These are phyloP conservation scores for Pyrenophora tritici-repentis DNA, from an alignment of 2,329 filamentous ascomycete genomes.

Conservation along the genomic window DNA sequence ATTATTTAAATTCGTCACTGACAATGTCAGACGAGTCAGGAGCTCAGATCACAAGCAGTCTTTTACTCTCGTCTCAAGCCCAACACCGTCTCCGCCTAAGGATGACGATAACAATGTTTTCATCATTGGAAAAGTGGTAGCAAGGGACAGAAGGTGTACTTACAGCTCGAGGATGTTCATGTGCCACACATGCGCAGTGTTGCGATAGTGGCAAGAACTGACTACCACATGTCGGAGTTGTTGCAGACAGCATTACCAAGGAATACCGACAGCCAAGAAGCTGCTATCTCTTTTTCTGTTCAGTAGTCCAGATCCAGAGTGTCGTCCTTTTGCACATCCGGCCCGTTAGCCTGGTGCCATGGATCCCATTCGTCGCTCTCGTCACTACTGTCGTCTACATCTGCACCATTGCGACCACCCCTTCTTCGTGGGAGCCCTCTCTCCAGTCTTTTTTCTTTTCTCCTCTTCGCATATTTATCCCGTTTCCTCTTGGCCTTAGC, in stretches of 20 bases:
- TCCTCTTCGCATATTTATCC: conserved; percentile 33
- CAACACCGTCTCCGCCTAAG: conserved; percentile 73
- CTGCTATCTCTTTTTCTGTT: conserved; percentile 1
- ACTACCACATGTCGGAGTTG: not conserved
- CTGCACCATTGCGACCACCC: conserved; percentile 12
- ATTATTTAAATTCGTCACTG: conserved; percentile 42
- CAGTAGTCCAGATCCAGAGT: conserved; percentile 56
- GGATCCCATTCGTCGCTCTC: conserved; percentile 51
- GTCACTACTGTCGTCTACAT: conserved; percentile 30
- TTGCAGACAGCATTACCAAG: not conserved
- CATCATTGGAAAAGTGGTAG: conserved; percentile 66
- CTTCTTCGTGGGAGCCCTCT: conserved; percentile 16
- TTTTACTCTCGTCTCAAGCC: conserved; percentile 32
- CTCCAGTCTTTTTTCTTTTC: conserved; percentile 26
- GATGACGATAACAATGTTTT: conserved; percentile 91
- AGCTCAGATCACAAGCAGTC: conserved; percentile 26
- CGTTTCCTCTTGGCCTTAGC: conserved; percentile 31
- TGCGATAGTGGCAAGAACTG: not conserved
- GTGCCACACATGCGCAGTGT: not conserved
- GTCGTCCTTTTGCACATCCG: conserved; percentile 49
- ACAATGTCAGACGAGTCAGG: conserved; percentile 28
- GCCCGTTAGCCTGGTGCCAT: conserved; percentile 51
- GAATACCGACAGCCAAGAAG: not conserved
- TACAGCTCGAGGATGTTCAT: conserved; percentile 4
- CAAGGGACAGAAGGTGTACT: conserved; percentile 8